Evolutionary conservation across 495 filamentous ascomycete genomes (phyloP).

Genomic region (Neurospora sp.): DNA sequence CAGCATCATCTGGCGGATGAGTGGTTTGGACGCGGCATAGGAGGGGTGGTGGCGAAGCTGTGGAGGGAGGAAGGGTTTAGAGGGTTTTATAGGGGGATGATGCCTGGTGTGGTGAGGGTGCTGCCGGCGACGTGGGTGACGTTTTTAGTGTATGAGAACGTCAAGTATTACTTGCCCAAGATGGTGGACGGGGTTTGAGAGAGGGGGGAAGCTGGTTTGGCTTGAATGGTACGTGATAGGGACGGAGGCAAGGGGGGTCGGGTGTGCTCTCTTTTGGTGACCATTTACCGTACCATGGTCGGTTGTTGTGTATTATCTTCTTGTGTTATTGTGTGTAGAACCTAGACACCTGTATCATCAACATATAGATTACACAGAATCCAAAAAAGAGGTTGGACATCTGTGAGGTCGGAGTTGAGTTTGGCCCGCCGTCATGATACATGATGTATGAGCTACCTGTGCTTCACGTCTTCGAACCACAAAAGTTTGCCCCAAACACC

Average conservation of each 20-base stretch:
- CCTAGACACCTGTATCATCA: not conserved
- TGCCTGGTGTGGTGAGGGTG: constrained; percentile 79
- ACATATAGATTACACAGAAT: not conserved
- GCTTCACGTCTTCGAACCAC: too few species aligned
- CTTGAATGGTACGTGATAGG: not conserved
- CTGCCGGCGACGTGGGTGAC: constrained; percentile 93
- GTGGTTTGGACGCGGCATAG: constrained; percentile 55
- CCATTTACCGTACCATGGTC: not conserved
- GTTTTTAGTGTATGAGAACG: constrained; percentile 97
- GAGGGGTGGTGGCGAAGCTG: constrained; percentile 61
- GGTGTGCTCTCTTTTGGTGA: not conserved
- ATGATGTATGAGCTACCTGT: not conserved
- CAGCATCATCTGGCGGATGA: constrained; percentile 75
- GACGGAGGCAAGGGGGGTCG: not conserved
- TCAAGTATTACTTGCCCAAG: constrained; percentile 53
- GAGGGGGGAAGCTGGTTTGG: not conserved
- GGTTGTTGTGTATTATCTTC: not conserved
- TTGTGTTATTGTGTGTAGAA: not conserved
- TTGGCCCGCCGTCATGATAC: not conserved
- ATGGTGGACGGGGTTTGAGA: constrained; percentile 11
- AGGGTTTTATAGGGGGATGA: constrained; percentile 89
- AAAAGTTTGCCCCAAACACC: too few species aligned
- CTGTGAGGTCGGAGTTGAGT: not conserved
- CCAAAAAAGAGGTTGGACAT: too few species aligned
- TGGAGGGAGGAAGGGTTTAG: constrained; percentile 67